Evolutionary conservation across 78 protist species (phyloP).

Genomic region (Dictyostelium intermedium): DNA sequence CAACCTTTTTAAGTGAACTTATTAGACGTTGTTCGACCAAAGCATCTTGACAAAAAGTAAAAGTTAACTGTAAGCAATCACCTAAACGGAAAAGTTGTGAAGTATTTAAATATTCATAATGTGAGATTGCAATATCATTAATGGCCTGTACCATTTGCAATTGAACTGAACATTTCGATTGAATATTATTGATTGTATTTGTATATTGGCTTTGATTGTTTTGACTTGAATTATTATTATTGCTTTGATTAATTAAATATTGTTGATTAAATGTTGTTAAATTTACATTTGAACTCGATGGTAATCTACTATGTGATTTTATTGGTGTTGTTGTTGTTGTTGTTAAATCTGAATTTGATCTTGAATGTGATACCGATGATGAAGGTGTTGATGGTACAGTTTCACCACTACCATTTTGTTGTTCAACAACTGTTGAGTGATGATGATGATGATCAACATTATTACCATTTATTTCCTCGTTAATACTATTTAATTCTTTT

Average conservation of each 20-base stretch:
- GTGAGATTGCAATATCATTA: conserved; percentile 80
- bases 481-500: conserved; percentile 7
- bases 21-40: not conserved
- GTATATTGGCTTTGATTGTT: not conserved
- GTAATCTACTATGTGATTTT: not conserved
- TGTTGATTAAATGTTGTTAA: not conserved
- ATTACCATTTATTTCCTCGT: not conserved
- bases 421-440: not conserved
- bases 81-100: conserved; percentile 63
- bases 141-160: conserved; percentile 78
- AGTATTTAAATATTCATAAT: conserved; percentile 71
- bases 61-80: conserved; percentile 54
- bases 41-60: conserved; percentile 38
- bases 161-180: conserved; percentile 69
- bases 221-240: not conserved
- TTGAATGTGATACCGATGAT: not conserved
- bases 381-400: not conserved
- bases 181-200: conserved; percentile 13
- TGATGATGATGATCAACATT: not conserved
- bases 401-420: not conserved
- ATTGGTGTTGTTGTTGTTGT: not conserved
- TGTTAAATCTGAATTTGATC: conserved; percentile 13
- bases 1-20: not conserved
- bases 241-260: not conserved
- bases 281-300: not conserved